Percentiles rank a stretch among this genome's conserved stretches.
phyloP scores from a whole-genome alignment of 257 asterid species.

The Gentiana straminea region DNA sequence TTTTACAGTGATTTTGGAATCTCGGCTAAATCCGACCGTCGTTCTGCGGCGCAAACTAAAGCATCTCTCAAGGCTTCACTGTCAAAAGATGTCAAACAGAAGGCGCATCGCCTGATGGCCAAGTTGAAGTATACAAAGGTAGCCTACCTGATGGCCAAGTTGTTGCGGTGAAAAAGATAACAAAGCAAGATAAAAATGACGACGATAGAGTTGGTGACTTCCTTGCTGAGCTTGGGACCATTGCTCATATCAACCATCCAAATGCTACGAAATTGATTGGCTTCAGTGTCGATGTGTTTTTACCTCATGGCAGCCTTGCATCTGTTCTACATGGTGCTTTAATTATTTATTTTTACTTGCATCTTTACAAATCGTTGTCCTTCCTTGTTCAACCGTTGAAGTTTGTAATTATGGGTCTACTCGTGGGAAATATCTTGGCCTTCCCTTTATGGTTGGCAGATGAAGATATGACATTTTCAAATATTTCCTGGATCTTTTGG shows the following conservation, averaged over 20 bases:
- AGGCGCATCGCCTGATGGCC: slow-evolving; percentile 34
- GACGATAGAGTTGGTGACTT: slow-evolving; percentile 79
- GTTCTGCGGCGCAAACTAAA: too few relatives aligned
- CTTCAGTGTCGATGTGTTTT: slow-evolving; percentile 54
- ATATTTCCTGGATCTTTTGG: too few relatives aligned
- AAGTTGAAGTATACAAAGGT: slow-evolving; percentile 89
- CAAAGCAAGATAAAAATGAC: slow-evolving; percentile 45
- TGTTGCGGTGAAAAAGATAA: slow-evolving; percentile 84
- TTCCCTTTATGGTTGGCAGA: too few relatives aligned
- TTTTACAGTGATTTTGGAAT: too few relatives aligned
- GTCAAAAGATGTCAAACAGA: too few relatives aligned
- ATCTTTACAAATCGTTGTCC: too few relatives aligned
- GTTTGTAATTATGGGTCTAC: too few relatives aligned
- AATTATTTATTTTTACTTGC: not conserved
- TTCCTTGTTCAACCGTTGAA: too few relatives aligned
- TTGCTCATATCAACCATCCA: slow-evolving; percentile 87
- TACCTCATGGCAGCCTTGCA: slow-evolving; percentile 75
- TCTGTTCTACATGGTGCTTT: slow-evolving; percentile 54
- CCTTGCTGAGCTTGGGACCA: slow-evolving; percentile 83
- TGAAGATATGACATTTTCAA: too few relatives aligned
- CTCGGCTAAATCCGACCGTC: too few relatives aligned
- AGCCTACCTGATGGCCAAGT: slow-evolving; percentile 58
- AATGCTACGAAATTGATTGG: slow-evolving; percentile 75
- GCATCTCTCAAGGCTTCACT: too few relatives aligned
- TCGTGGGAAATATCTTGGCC: too few relatives aligned